Evolutionary conservation across 164 flowering plant genomes (phyloP), one percentile per base, ranked within the genome.

Genomic region (Nymphaea thermarum): DNA sequence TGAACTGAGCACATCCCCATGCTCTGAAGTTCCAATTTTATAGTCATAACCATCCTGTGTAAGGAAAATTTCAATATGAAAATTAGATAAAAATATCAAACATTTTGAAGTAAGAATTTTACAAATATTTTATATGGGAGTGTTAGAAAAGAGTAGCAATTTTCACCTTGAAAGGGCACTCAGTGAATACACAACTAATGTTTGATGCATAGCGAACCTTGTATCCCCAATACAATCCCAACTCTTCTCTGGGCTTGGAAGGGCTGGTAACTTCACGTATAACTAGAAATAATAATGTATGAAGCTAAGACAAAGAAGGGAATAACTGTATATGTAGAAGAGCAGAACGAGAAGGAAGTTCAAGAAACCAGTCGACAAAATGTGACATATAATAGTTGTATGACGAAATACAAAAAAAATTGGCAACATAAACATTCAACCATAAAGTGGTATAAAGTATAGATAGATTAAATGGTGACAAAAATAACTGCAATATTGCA

Each of bases 1-100:
- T 66, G 99, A 85, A 55, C 75, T 83, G 64, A 91, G 63, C 70
- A 77, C 70, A 57, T 62, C 65, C 42, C 99, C 99, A 79, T 87
- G 98, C 83, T 94, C 99, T 11, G 99, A 94, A 68, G 98, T 94
- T 71, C 99, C 99, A 73, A 94, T 86, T 68, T 76, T 65, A 73
- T 86, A 72, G 80, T 91, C 94, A 79, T 91, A 94, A 60, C 98
- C 96, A 74, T 87, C 92, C 99, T 94, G 70, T 15, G 72, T 10
- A 71, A 71, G 60, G 12, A 63, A 71, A 53, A 72, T 4, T 43
- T 47, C 5, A 63, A 25, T 7, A 61, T 61, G 63, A 16, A 61
- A 61, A n/a, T 7, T 5, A 5, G n/a, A 61, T 61, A 7, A 5
- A 16, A 16, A 61, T 6, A 1, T 5, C 17, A 61, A 0, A 15